Evolutionary conservation across 2,329 filamentous ascomycete species (phyloP).

Genomic region (Trichoderma semiorbis): DNA sequence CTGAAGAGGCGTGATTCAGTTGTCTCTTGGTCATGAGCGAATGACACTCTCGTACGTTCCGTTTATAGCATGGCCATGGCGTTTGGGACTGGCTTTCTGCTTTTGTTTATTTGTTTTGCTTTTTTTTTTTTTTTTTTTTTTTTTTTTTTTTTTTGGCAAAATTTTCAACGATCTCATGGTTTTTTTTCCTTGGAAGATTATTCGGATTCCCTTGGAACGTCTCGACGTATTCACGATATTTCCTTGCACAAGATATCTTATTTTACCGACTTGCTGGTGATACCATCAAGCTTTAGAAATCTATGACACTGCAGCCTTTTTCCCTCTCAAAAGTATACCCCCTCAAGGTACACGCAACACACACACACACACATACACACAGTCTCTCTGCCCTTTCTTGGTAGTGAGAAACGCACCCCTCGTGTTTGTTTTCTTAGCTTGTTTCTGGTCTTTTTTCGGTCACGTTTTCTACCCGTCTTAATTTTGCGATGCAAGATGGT

Average conservation of each 20-base stretch:
- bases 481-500: background rate
- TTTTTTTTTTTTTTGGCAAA: background rate
- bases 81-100: background rate
- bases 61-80: conserved; percentile 17
- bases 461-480: background rate
- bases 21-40: conserved; percentile 6
- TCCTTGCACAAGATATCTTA: conserved; percentile 6
- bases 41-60: background rate
- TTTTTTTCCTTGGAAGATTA: background rate
- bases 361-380: background rate
- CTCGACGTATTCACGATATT: conserved; percentile 20
- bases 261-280: background rate
- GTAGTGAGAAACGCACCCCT: background rate
- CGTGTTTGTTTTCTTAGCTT: background rate
- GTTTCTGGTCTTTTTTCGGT: background rate
- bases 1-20: conserved; percentile 51
- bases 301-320: conserved; percentile 2
- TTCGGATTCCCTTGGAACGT: conserved; percentile 4
- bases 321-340: conserved; percentile 9
- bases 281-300: background rate
- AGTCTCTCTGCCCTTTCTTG: background rate
- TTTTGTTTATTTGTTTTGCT: background rate
- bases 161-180: conserved; percentile 4
- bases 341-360: background rate
- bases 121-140: background rate